Evolutionary conservation across 2,329 filamentous ascomycete genomes (phyloP).

Genomic region (Neonectria punicea): DNA sequence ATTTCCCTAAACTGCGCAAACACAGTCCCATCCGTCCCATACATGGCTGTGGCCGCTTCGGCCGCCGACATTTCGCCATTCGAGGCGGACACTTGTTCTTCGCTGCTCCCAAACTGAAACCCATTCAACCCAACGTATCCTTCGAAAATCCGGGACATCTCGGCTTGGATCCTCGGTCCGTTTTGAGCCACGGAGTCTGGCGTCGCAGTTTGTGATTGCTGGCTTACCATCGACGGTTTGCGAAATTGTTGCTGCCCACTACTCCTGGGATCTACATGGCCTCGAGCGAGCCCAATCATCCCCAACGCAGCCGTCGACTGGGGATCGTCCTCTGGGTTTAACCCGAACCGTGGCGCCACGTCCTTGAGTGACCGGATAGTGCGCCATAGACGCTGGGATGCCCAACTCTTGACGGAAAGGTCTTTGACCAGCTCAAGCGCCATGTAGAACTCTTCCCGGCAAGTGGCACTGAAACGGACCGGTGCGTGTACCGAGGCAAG

Average conservation of each 20-base stretch:
- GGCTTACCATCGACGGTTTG: constrained; percentile 41
- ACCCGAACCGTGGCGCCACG: constrained; percentile 75
- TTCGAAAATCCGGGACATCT: constrained; percentile 62
- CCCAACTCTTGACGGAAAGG: constrained; percentile 75
- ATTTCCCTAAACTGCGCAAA: constrained; percentile 33
- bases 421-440: constrained; percentile 79
- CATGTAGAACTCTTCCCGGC: constrained; percentile 82
- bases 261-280: constrained; percentile 45
- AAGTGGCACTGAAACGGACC: constrained; percentile 73
- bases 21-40: constrained; percentile 28
- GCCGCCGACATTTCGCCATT: constrained; percentile 39
- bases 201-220: constrained; percentile 36
- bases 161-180: constrained; percentile 61
- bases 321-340: constrained; percentile 60
- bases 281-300: constrained; percentile 64
- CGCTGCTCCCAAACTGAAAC: constrained; percentile 45
- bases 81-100: constrained; percentile 39
- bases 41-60: constrained; percentile 37
- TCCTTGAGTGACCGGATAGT: constrained; percentile 77
- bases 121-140: constrained; percentile 51
- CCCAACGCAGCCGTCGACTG: constrained; percentile 64
- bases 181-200: constrained; percentile 51
- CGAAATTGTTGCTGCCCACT: constrained; percentile 42
- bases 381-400: constrained; percentile 78
- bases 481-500: constrained; percentile 81